Percentiles rank a stretch among this genome's conserved stretches.
phyloP scores from a whole-genome alignment of 73 alveolate genomes.

The Paramecium caudatum region DNA sequence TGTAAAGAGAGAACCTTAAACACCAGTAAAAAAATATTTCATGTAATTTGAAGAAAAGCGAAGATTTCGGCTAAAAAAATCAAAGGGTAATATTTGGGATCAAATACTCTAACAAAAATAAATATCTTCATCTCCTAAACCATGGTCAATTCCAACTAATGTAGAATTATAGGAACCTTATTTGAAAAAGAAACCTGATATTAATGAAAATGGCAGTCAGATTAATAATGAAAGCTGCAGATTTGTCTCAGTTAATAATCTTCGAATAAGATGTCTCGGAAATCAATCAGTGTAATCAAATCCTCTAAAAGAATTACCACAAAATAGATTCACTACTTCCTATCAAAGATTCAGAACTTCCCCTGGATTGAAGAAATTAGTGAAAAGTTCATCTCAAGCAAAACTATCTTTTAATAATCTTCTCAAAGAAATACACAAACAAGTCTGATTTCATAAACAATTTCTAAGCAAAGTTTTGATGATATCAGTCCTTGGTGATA shows the following conservation, averaged over 20 bases:
- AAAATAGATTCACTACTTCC: neutral
- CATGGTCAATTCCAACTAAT: conserved; percentile 39
- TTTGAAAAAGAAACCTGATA: neutral
- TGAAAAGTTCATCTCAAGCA: neutral
- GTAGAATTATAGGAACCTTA: neutral
- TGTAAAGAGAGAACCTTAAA: conserved; percentile 22
- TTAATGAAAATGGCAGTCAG: too few relatives aligned
- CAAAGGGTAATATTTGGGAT: neutral
- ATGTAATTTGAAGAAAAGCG: conserved; percentile 3
- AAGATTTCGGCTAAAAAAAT: conserved; percentile 6
- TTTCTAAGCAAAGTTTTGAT: conserved; percentile 15
- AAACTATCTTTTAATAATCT: neutral
- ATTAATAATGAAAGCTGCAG: too few relatives aligned
- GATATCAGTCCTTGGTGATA: conserved; percentile 44
- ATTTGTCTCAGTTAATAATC: conserved; percentile 25
- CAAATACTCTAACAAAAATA: neutral
- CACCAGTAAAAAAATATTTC: conserved; percentile 27
- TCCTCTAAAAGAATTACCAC: neutral
- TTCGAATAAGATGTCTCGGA: conserved; percentile 7
- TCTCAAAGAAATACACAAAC: neutral
- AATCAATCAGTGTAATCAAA: neutral
- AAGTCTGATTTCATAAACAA: neutral
- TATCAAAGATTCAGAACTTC: conserved; percentile 39
- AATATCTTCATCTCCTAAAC: conserved; percentile 1
- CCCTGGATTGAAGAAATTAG: conserved; percentile 39